Evolutionary conservation across 2,329 filamentous ascomycete species (phyloP), one percentile per base, ranked within the genome.

Genomic region (Eutypa lata): DNA sequence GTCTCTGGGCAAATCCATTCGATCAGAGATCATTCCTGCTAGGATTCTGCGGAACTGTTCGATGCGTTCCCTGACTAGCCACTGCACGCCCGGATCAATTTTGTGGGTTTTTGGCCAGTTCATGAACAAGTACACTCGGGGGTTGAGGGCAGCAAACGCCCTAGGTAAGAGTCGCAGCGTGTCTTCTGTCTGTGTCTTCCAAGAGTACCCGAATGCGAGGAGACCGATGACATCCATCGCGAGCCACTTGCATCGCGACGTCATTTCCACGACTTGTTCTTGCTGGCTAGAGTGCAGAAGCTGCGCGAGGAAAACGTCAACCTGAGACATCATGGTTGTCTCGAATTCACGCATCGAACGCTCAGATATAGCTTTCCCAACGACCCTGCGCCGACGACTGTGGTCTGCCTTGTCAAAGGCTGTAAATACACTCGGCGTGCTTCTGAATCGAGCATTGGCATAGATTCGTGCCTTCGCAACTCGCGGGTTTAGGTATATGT

Each of bases 181-280:
- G 8, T 43, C 33, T 26, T 57, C 51, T 4, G 46, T 54, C 51
- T 59, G 53, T 7, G 51, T 52, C 7, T 56, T 53, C 2, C 51
- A 45, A 2, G 46, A 31, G 22, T 42, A 48, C 1, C 55, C 53
- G 33, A 57, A 57, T 1, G 53, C 55, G 3, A 59, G 44, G 7
- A 44, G 54, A 18, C 59, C 54, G 33, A 57, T 40, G 21, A 58
- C 28, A 33, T 61, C 59, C 4, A 56, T 43, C 1, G 44, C 50
- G 7, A 61, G 53, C 4, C 47, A 37, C 38, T 56, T 44, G 40
- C 35, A 55, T 2, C 18, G 24, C 3, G 26, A 28, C 3, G 57
- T 47, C 56, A 61, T 57, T 14, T 60, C 47, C 8, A 61, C 53
- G 4, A 52, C 26, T 24, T 50, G 10, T 3, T n/a, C n/a, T 18